Percentiles rank a stretch among this genome's conserved stretches.
Conservation (phyloP, 352 stramenopile genomes). For the Pythium sukuiense region DNA sequence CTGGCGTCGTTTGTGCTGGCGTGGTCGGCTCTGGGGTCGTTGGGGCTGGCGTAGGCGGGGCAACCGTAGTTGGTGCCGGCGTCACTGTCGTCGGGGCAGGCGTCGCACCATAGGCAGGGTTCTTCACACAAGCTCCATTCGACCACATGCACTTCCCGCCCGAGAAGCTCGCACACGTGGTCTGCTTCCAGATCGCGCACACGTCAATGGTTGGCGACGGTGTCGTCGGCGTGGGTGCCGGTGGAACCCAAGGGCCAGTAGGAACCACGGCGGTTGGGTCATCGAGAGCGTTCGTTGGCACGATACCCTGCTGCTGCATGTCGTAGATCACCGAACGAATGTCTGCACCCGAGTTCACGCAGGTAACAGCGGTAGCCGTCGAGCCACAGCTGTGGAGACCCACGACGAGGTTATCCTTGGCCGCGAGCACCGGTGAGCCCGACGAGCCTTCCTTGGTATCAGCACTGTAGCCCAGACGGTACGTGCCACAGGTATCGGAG, state of each 20-base stretch:
- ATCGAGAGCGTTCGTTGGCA: conserved; percentile 30
- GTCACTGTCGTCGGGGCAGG: not conserved
- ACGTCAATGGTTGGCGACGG: conserved; percentile 19
- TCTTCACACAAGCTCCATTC: not conserved
- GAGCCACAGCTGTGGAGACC: conserved; percentile 50
- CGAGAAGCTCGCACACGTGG: not conserved
- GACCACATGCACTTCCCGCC: not conserved
- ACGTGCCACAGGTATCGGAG: conserved; percentile 29
- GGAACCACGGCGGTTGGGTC: conserved; percentile 16
- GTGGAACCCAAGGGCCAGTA: conserved; percentile 19
- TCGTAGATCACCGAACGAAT: conserved; percentile 38
- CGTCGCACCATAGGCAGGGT: not conserved
- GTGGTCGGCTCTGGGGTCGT: not conserved
- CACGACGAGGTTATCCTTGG: conserved; percentile 45
- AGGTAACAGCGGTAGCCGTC: conserved; percentile 5
- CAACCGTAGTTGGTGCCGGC: not conserved
- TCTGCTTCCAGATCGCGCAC: not conserved
- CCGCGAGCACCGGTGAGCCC: conserved; percentile 42
- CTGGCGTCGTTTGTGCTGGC: not conserved
- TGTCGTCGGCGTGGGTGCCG: conserved; percentile 14
- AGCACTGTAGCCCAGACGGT: conserved; percentile 42
- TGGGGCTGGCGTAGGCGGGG: not conserved
- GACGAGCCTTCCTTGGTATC: conserved; percentile 49
- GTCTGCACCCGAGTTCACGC: conserved; percentile 37
- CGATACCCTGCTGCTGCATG: conserved; percentile 27